Conservation (phyloP, 345 rosid species). For the Lagerstroemia speciosa region DNA sequence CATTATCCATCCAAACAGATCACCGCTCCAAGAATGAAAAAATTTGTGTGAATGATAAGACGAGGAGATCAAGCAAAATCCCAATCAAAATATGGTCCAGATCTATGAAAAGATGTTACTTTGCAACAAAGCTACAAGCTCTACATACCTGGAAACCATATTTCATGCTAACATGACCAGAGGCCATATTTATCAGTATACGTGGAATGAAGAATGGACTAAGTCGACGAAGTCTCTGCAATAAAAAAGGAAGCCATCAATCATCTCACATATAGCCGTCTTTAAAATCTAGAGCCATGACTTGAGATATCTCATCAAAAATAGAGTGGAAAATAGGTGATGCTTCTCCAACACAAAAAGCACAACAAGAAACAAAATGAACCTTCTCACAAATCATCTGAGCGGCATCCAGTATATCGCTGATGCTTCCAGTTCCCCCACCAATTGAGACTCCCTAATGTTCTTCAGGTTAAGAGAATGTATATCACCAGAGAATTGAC, state of each 20-base stretch:
- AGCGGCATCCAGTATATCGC: conserved; percentile 76
- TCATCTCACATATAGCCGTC: conserved; percentile 7
- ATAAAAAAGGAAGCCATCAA: conserved; percentile 14
- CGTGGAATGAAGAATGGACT: conserved; percentile 95
- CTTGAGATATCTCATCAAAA: conserved; percentile 2
- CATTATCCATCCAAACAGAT: neutral
- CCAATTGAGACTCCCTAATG: conserved; percentile 93
- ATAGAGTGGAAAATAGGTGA: neutral
- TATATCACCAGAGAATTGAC: conserved; percentile 11
- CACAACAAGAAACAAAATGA: conserved; percentile 10
- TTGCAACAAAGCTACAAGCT: neutral
- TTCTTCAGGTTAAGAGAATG: conserved; percentile 27
- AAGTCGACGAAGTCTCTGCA: conserved; percentile 76
- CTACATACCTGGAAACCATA: conserved; percentile 82
- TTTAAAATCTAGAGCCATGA: neutral
- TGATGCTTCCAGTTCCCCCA: conserved; percentile 88
- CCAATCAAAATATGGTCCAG: neutral
- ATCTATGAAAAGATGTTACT: neutral
- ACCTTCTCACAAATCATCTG: conserved; percentile 89
- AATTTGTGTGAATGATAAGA: neutral
- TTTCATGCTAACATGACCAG: conserved; percentile 95
- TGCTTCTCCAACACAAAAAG: neutral
- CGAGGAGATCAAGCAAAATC: neutral
- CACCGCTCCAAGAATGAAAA: neutral
- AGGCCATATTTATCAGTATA: conserved; percentile 91